Base-by-base conservation (phyloP, 805 yeast genomes). In the Sporopachydermia lactativora region DNA sequence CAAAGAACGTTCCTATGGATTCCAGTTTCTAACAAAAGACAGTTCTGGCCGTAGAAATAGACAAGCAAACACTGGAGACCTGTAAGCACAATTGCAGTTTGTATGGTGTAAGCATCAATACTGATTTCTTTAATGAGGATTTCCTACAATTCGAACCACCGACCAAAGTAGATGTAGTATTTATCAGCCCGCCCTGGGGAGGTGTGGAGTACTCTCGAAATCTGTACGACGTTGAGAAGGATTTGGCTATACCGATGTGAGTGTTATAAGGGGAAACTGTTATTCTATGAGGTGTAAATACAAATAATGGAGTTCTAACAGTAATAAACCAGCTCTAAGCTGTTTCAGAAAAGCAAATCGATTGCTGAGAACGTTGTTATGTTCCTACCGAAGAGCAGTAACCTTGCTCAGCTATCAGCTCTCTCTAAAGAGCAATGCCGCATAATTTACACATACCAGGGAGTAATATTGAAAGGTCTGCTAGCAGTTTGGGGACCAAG, bases 121-220 rank as follows among this genome's bases (percentile, higher is more conserved):
- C 81, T 41, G 69, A 71, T 49, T 64, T 62, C 42, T 52, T 53
- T 35, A 57, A 48, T 19, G 75, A 73, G 2, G 77, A 75, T 45
- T 78, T 76, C 68, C 55, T 56, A 18, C 52, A 59, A 17, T 42
- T 66, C 8, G 39, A 39, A 11, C 17, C 31, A 39, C 53, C 13
- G n/a, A 38, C 28, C 24, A 36, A 31, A 35, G 66, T 71, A 34
- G 81, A 74, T 47, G 62, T 77, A 39, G 65, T 74, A 5, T 82
- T 80, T 58, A 68, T 75, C n/a, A 79, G 89, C 1, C 94, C 94
- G 1, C 94, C 94, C 1, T 83, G 94, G 94, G 94, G 92, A 24
- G 94, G 95, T 0, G 81, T 84, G 0, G 53, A 58, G 2, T 83
- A 82, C 54, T 58, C 60, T 39, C 49, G 55, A 17, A 47, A 57